Evolutionary conservation across 1,139 yeast genomes (phyloP), one percentile per base, ranked within the genome.

Genomic region (Hyphopichia fennica): DNA sequence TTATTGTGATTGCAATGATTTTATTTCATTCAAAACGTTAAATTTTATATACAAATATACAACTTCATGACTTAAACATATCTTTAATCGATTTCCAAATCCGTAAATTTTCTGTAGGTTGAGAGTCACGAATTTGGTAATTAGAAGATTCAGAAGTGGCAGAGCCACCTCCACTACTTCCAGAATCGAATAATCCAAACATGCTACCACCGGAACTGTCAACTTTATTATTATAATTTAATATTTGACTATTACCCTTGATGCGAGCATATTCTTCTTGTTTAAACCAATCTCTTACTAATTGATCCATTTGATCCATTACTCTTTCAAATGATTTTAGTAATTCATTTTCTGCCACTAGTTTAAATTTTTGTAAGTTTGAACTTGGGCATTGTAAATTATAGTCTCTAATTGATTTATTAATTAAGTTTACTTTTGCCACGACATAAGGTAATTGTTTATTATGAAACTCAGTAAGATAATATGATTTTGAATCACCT

Each of bases 351-450:
- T 75, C 81, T 0, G 69, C 55, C 0, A 64, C 37, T 17, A 89
- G 58, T 55, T 88, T 88, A 42, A 85, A 67, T 50, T 83, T 82
- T 47, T 91, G 89, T 0, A 95, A 80, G 1, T 82, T 72, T 3
- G 63, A 42, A 19, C 84, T 64, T 0, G 96, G 96, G 1, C 95
- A 87, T 55, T 87, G 95, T 23, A 89, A 60, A 52, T 89, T 89
- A 57, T 88, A 89, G 16, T 85, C 79, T 19, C 96, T 65, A 17
- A 89, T 75, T 1, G 72, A 67, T 41, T 69, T 74, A 59, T 89
- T 89, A 37, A 88, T 60, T 3, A 67, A 56, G 13, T 63, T 66
- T 7, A 85, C 54, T 42, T 77, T 70, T 6, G 72, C 69, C 0
- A 60, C 53, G 29, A 81, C 67, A 49, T 75, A 82, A 15, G 51